Evolutionary conservation across 768 basidiomycete genomes (phyloP).

Genomic region (Agaricus sinodeliciosus): DNA sequence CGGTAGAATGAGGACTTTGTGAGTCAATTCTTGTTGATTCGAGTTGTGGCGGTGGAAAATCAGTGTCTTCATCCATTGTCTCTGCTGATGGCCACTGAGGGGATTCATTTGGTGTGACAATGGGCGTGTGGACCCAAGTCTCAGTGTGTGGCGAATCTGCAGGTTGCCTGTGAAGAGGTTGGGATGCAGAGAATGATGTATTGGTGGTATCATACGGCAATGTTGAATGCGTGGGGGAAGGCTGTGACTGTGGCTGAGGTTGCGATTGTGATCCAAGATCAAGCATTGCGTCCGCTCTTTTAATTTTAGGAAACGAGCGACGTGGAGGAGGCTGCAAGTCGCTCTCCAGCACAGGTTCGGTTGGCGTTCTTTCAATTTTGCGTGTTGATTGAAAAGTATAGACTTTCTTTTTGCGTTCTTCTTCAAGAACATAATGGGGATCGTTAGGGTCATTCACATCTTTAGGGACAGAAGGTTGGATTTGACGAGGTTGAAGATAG

Average conservation of each 20-base stretch:
- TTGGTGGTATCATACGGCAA: background rate
- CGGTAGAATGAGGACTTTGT: slow-evolving; percentile 19
- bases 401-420: slow-evolving; percentile 13
- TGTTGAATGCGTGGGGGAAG: background rate
- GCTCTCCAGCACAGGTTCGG: slow-evolving; percentile 24
- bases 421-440: slow-evolving; percentile 9
- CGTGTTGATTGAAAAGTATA: slow-evolving; percentile 12
- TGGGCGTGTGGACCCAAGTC: slow-evolving; percentile 41
- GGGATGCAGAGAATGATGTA: background rate
- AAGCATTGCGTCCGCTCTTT: slow-evolving; percentile 13
- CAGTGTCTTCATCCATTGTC: slow-evolving; percentile 19
- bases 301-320: slow-evolving; percentile 21
- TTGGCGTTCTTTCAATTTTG: slow-evolving; percentile 25
- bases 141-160: slow-evolving; percentile 37
- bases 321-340: slow-evolving; percentile 15
- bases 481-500: slow-evolving; percentile 39
- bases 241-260: background rate
- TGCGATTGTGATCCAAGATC: slow-evolving; percentile 4
- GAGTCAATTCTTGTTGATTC: slow-evolving; percentile 15
- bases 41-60: slow-evolving; percentile 29
- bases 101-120: slow-evolving; percentile 51
- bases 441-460: slow-evolving; percentile 14
- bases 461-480: slow-evolving; percentile 33
- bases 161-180: slow-evolving; percentile 1
- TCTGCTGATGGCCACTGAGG: slow-evolving; percentile 28